phyloP scores from a whole-genome alignment of 768 basidiomycete genomes.

The Cystobasidiopsis lactophilus region DNA sequence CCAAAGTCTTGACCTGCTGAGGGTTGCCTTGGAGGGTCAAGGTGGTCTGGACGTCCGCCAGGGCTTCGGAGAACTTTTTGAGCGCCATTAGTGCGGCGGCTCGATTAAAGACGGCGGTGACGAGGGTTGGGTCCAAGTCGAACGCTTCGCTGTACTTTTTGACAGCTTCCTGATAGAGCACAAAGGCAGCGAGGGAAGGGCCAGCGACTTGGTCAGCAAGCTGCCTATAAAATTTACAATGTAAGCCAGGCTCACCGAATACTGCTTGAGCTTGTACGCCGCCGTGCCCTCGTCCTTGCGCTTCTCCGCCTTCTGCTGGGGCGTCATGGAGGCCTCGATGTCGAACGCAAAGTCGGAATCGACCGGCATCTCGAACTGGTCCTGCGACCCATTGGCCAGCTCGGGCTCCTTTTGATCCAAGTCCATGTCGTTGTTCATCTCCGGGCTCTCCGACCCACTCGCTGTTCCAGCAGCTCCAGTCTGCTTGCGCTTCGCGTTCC shows the following conservation, averaged over 20 bases:
- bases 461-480: no score
- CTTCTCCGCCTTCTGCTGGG: neutral
- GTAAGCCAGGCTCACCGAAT: neutral
- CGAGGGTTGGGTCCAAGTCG: slow-evolving; percentile 41
- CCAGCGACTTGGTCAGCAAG: no score
- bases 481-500: no score
- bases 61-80: slow-evolving; percentile 50
- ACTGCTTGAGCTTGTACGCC: neutral
- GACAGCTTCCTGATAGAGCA: slow-evolving; percentile 4
- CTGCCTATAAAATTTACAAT: no score
- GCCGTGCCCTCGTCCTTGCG: neutral
- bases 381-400: no score
- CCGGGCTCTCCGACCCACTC: no score
- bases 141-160: slow-evolving; percentile 6
- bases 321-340: no score
- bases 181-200: no score
- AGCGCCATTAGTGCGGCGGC: slow-evolving; percentile 66
- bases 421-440: no score
- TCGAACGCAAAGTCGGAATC: no score
- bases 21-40: slow-evolving; percentile 37
- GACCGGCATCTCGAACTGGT: no score
- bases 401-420: no score
- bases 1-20: slow-evolving; percentile 52
- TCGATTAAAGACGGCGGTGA: slow-evolving; percentile 61
- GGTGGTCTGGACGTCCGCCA: slow-evolving; percentile 59